Evolutionary conservation across 768 basidiomycete species (phyloP).

Genomic region (Suillus lakei): DNA sequence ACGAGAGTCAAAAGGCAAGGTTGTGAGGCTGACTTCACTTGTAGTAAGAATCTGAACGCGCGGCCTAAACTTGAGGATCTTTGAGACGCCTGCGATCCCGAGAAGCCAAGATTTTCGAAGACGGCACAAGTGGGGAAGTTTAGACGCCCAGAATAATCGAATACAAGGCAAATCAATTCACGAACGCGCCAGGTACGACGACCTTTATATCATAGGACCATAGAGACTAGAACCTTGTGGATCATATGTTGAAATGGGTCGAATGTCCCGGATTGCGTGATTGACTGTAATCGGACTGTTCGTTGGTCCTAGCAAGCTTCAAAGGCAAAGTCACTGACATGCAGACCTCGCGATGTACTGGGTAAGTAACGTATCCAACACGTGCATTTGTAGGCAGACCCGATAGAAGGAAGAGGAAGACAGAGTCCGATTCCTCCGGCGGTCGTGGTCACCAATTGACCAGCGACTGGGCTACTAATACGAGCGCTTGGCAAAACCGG

Average conservation of each 20-base stretch:
- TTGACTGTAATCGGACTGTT: background rate
- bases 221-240: background rate
- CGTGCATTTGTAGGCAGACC: background rate
- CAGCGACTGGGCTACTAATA: no score
- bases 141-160: background rate
- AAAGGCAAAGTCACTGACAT: background rate
- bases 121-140: background rate
- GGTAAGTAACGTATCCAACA: background rate
- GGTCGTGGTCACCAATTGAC: background rate
- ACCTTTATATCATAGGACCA: no score
- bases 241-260: background rate
- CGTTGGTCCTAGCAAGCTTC: background rate
- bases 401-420: background rate
- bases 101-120: background rate
- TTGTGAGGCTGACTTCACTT: no score
- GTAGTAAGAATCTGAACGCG: background rate
- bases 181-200: no score
- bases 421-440: no score
- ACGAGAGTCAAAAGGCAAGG: background rate
- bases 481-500: no score
- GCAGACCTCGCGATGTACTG: background rate
- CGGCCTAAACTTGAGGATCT: background rate
- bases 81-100: background rate
- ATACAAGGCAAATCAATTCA: no score
- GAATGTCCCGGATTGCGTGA: background rate